Evolutionary conservation across 2,329 filamentous ascomycete genomes (phyloP).

Genomic region (Waltergamsia citrina): DNA sequence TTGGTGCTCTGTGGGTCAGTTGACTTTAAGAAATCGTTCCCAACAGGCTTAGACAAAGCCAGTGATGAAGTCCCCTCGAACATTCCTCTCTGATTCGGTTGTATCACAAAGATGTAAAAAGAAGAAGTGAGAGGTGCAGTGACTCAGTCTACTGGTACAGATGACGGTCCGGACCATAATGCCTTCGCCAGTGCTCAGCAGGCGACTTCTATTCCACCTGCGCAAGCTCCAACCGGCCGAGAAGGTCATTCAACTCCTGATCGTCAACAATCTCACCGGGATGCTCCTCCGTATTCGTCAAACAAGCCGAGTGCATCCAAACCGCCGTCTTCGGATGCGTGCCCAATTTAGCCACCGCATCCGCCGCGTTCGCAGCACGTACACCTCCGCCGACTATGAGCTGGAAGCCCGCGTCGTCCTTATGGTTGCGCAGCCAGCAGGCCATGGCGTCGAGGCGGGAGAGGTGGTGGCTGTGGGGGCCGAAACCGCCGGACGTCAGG

Average conservation of each 20-base stretch:
- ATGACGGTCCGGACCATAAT: conserved; percentile 6
- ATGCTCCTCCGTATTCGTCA: conserved; percentile 8
- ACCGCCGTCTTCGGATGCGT: conserved; percentile 12
- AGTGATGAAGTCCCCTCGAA: too few relatives aligned
- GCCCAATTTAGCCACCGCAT: conserved; percentile 16
- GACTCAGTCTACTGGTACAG: too few relatives aligned
- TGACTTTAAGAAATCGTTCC: too few relatives aligned
- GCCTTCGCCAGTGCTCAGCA: conserved; percentile 14
- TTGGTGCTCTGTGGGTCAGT: too few relatives aligned
- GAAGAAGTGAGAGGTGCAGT: too few relatives aligned
- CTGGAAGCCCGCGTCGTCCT: conserved; percentile 21
- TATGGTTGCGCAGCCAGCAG: conserved; percentile 12
- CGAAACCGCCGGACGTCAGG: conserved; percentile 41
- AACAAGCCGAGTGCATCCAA: conserved; percentile 40
- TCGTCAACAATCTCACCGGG: conserved; percentile 1
- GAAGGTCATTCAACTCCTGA: conserved; percentile 11
- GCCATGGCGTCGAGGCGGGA: conserved; percentile 22
- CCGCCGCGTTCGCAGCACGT: conserved; percentile 26
- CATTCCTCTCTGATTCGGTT: too few relatives aligned
- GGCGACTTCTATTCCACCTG: conserved; percentile 16
- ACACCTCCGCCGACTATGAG: conserved; percentile 44
- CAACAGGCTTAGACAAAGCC: too few relatives aligned
- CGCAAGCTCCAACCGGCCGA: conserved; percentile 6
- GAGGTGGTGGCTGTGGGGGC: conserved; percentile 26
- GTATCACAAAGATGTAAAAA: too few relatives aligned